These are phyloP conservation scores for Tritrichomonas musculus DNA, from an alignment of 208 protist genomes.

Conservation along the genomic window DNA sequence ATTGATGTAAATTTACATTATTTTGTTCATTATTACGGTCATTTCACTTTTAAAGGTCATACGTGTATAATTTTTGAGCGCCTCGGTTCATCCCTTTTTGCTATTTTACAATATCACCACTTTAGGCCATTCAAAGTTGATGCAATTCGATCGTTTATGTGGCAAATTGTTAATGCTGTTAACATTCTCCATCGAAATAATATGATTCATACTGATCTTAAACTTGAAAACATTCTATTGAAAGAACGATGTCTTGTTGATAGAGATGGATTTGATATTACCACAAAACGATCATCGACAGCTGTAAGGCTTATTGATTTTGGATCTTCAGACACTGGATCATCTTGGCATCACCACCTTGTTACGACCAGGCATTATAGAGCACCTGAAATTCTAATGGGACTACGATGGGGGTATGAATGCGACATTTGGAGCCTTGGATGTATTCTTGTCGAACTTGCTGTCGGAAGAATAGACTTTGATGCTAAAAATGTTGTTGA, in stretches of 20 bases:
- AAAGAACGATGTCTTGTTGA: not conserved
- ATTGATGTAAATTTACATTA: not conserved
- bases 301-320: not conserved
- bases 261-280: not conserved
- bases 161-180: conserved; percentile 7
- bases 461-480: not conserved
- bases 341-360: not conserved
- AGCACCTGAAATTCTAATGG: not conserved
- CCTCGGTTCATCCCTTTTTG: not conserved
- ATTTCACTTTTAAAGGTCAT: not conserved
- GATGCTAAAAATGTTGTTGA: not conserved
- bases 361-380: not conserved
- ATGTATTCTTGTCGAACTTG: conserved; percentile 7
- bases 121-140: not conserved
- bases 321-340: not conserved
- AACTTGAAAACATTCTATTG: conserved; percentile 29
- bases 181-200: conserved; percentile 9
- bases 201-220: conserved; percentile 10
- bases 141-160: not conserved
- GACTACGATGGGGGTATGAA: conserved; percentile 6
- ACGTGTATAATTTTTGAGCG: not conserved
- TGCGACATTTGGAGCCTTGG: conserved; percentile 14
- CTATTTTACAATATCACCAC: not conserved
- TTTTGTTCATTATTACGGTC: not conserved
- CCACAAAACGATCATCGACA: not conserved